Evolutionary conservation across 345 rosid species (phyloP).

Genomic region (Nasturtium officinale): DNA sequence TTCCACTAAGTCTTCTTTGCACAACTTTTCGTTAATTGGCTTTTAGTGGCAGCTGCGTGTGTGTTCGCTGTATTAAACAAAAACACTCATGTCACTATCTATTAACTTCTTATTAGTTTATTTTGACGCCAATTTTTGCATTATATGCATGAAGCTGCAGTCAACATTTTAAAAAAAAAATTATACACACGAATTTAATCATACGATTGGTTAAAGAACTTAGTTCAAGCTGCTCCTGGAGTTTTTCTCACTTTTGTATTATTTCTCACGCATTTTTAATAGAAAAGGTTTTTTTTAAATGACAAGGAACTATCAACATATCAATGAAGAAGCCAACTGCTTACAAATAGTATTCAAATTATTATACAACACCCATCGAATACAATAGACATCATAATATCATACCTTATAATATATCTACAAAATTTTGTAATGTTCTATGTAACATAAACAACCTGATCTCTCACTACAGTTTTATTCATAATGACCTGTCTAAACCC

Average conservation of each 20-base stretch:
- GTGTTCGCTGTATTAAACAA: slow-evolving; percentile 28
- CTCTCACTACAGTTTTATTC: slow-evolving; percentile 33
- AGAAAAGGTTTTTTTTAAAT: too few species aligned
- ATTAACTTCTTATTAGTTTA: background rate
- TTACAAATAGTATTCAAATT: slow-evolving; percentile 4
- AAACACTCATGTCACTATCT: slow-evolving; percentile 31
- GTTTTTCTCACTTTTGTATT: too few species aligned
- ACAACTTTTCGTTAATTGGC: slow-evolving; percentile 22
- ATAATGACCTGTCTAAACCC: slow-evolving; percentile 34
- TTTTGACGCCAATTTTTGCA: background rate
- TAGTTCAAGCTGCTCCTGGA: too few species aligned
- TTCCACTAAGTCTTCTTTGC: slow-evolving; percentile 24
- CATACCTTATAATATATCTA: slow-evolving; percentile 21
- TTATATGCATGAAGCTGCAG: background rate
- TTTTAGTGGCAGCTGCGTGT: slow-evolving; percentile 35
- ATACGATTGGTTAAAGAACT: background rate
- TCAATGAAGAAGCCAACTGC: background rate
- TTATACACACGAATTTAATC: background rate
- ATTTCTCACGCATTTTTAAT: too few species aligned
- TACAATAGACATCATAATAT: slow-evolving; percentile 21
- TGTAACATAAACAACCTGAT: slow-evolving; percentile 25
- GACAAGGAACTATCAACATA: background rate
- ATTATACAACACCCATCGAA: slow-evolving; percentile 28
- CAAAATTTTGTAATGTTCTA: slow-evolving; percentile 38
- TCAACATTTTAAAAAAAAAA: background rate